Evolutionary conservation across 805 yeast genomes (phyloP).

Genomic region (Kazachstania psychrophila): DNA sequence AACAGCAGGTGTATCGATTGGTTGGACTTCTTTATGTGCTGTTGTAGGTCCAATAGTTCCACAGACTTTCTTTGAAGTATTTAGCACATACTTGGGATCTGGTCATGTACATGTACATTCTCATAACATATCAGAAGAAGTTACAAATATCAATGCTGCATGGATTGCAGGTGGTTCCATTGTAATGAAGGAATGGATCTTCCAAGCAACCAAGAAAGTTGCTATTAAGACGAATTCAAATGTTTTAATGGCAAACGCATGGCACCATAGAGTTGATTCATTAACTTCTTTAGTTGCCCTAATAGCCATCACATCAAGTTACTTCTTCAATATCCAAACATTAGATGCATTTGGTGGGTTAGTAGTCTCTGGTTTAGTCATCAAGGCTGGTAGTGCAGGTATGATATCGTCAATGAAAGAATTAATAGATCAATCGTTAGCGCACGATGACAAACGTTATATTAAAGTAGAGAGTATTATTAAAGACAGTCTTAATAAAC

Average conservation of each 20-base stretch:
- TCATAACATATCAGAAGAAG: conserved; percentile 29
- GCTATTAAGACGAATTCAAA: conserved; percentile 75
- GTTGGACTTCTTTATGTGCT: conserved; percentile 69
- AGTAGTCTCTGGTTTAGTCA: conserved; percentile 69
- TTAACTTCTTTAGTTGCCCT: conserved; percentile 87
- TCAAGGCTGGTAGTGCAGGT: conserved; percentile 77
- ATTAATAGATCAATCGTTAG: conserved; percentile 63
- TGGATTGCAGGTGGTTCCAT: conserved; percentile 92
- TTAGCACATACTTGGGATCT: conserved; percentile 29
- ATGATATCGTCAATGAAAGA: conserved; percentile 63
- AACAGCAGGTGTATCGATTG: conserved; percentile 84
- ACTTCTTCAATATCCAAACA: conserved; percentile 68
- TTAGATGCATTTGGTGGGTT: conserved; percentile 90
- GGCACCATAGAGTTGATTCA: conserved; percentile 97
- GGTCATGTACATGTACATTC: conserved; percentile 32
- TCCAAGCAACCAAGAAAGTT: conserved; percentile 68
- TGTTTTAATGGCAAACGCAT: conserved; percentile 91
- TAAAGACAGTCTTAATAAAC: conserved; percentile 26
- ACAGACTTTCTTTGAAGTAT: conserved; percentile 44
- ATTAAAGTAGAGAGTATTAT: conserved; percentile 34
- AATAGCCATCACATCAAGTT: conserved; percentile 78
- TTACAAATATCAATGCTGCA: conserved; percentile 81
- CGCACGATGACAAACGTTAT: conserved; percentile 42
- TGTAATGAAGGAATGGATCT: conserved; percentile 79
- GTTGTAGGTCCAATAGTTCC: conserved; percentile 63